A percentile compares a stretch with the other conserved stretches of the same genome.
These are phyloP conservation scores for Trichoderma hamatum DNA, from an alignment of 2,329 filamentous ascomycete genomes.

Conservation along the genomic window DNA sequence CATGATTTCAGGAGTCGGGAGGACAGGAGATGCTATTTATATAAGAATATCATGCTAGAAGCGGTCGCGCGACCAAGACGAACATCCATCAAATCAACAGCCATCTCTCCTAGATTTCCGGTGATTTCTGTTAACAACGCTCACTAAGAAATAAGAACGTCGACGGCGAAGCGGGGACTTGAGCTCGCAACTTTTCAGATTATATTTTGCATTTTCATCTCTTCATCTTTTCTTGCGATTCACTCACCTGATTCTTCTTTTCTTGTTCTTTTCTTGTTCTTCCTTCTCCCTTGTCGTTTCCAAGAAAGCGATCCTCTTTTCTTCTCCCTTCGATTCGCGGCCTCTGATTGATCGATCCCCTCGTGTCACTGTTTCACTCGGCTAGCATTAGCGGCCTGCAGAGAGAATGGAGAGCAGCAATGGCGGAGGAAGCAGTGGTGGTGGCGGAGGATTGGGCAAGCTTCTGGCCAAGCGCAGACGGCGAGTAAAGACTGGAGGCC, in stretches of 20 bases:
- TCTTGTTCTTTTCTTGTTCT: not conserved
- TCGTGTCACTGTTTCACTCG: slow-evolving; percentile 4
- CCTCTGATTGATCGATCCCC: slow-evolving; percentile 1
- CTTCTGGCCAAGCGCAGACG: slow-evolving; percentile 55
- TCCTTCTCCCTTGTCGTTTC: not conserved
- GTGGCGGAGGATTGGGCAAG: slow-evolving; percentile 46
- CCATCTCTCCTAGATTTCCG: not conserved
- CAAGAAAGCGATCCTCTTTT: not conserved
- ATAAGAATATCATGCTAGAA: slow-evolving; percentile 14
- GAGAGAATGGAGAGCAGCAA: slow-evolving; percentile 31
- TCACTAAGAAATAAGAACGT: not conserved
- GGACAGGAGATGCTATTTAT: slow-evolving; percentile 20
- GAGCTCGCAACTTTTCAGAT: not conserved
- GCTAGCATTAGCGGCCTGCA: not conserved
- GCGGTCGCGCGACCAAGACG: slow-evolving; percentile 14
- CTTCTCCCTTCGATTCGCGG: not conserved
- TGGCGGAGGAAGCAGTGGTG: slow-evolving; percentile 36
- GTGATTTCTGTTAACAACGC: not conserved
- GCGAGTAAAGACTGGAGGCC: slow-evolving; percentile 50
- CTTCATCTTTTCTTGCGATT: not conserved
- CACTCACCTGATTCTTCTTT: not conserved
- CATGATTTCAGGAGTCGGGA: slow-evolving; percentile 21
- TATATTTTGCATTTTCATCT: not conserved
- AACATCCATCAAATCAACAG: not conserved
- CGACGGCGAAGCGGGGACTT: slow-evolving; percentile 3